Base-by-base conservation (phyloP, 257 asterid genomes). In the Solanum chaucha region DNA sequence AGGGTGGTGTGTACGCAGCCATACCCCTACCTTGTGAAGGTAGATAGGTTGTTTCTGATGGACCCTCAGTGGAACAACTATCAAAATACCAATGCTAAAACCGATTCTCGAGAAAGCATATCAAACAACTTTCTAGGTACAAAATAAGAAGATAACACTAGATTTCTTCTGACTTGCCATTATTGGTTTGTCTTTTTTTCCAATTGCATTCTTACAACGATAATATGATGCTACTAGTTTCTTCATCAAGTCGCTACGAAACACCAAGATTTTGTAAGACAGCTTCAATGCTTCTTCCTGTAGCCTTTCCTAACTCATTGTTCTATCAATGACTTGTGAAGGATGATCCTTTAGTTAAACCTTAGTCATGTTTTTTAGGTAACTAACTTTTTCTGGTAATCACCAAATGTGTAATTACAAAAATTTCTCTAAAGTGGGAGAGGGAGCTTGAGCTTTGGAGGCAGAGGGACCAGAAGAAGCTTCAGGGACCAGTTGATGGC, bases 401-500 rank as follows among this genome's bases (percentile, higher is more conserved):
- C 68, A 9, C 68, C 68, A 61, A 61, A 22, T 61, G 14, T 61
- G 30, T 61, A 61, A 61, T 61, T 61, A 61, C 68, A 61, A 61
- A 61, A 61, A 61, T 4, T 8, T 61, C 14, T 74, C 83, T 94
- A 87, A 93, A 93, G 91, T 92, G 86, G 87, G 90, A 94, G 90
- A 95, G 92, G 87, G 98, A 94, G 85, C 93, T 94, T 90, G 98
- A 95, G 92, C 4, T 1, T 48, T 94, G 88, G 88, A 94, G 94
- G 90, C 96, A 94, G 89, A 95, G 93, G 94, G 98, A 94, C 82
- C 97, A 90, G 90, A 97, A 95, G 96, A 97, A 93, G 90, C 92
- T 95, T 44, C 98, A 95, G 44, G 97, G 98, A 71, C 98, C 98
- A 92, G 90, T 84, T 94, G 81, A 89, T 94, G 41, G 78, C 92